These are phyloP conservation scores for Geosmithia putterillii DNA, from an alignment of 2,329 filamentous ascomycete species.

Conservation along the genomic window DNA sequence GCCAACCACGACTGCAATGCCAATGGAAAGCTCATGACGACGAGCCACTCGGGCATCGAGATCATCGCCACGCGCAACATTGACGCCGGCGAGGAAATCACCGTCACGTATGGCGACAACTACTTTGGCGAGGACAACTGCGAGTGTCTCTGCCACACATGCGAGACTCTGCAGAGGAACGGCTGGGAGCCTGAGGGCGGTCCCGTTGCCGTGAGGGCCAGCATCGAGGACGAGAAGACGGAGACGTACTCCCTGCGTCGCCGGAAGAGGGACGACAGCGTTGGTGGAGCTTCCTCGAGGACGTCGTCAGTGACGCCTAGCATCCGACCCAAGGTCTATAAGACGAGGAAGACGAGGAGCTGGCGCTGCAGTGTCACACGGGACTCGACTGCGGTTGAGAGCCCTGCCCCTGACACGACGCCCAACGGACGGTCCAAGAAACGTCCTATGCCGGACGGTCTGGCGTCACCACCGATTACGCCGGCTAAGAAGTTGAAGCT, in stretches of 20 bases:
- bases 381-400: constrained; percentile 18
- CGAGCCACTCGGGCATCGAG: constrained; percentile 76
- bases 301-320: constrained; percentile 45
- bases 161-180: constrained; percentile 63
- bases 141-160: constrained; percentile 85
- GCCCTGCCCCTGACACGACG: constrained; percentile 12
- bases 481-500: constrained; percentile 37
- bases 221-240: constrained; percentile 37
- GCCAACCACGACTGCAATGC: constrained; percentile 95
- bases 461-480: constrained; percentile 42
- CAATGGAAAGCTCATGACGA: constrained; percentile 78
- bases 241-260: constrained; percentile 46
- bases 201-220: constrained; percentile 30
- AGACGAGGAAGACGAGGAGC: constrained; percentile 18
- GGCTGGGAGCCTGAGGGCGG: constrained; percentile 60
- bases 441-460: constrained; percentile 22
- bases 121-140: constrained; percentile 95
- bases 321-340: constrained; percentile 37
- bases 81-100: constrained; percentile 83
- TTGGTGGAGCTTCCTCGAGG: constrained; percentile 34
- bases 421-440: constrained; percentile 18
- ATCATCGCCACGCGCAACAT: constrained; percentile 79
- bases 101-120: constrained; percentile 87
- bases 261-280: constrained; percentile 37
- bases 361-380: constrained; percentile 18